Evolutionary conservation across 2,329 filamentous ascomycete genomes (phyloP).

Genomic region (Teratosphaeriaceae sp.): DNA sequence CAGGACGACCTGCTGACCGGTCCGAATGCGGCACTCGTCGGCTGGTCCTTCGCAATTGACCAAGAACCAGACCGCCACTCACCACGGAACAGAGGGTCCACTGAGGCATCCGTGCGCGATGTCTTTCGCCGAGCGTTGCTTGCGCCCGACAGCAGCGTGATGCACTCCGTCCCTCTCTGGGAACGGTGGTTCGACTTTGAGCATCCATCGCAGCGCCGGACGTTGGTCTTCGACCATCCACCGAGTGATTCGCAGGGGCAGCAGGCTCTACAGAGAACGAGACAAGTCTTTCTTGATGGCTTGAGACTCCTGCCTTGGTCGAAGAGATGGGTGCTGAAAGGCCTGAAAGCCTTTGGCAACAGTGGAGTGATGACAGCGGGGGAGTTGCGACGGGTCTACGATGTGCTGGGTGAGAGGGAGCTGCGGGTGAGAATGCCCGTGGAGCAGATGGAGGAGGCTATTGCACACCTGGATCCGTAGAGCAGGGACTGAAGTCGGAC

Average conservation of each 20-base stretch:
- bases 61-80: conserved; percentile 45
- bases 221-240: too few species aligned
- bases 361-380: conserved; percentile 33
- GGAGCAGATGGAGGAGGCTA: conserved; percentile 7
- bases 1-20: conserved; percentile 17
- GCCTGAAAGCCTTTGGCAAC: conserved; percentile 40
- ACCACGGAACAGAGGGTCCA: too few species aligned
- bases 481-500: too few species aligned
- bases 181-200: conserved; percentile 24
- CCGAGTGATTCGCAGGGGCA: conserved; percentile 11
- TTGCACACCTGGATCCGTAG: too few species aligned
- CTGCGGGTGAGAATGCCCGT: conserved; percentile 38
- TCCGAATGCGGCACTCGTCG: conserved; percentile 34
- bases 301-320: conserved; percentile 56
- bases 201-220: neutral
- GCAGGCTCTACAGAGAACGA: conserved; percentile 36
- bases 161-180: conserved; percentile 23
- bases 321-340: conserved; percentile 53
- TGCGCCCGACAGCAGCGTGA: conserved; percentile 29
- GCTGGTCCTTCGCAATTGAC: conserved; percentile 50
- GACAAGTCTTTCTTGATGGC: conserved; percentile 49
- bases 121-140: conserved; percentile 41
- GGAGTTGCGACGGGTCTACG: conserved; percentile 49
- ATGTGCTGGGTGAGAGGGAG: conserved; percentile 55
- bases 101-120: too few species aligned